These are phyloP conservation scores for Leccinum disarticulatum DNA, from an alignment of 768 basidiomycete species.

Conservation along the genomic window DNA sequence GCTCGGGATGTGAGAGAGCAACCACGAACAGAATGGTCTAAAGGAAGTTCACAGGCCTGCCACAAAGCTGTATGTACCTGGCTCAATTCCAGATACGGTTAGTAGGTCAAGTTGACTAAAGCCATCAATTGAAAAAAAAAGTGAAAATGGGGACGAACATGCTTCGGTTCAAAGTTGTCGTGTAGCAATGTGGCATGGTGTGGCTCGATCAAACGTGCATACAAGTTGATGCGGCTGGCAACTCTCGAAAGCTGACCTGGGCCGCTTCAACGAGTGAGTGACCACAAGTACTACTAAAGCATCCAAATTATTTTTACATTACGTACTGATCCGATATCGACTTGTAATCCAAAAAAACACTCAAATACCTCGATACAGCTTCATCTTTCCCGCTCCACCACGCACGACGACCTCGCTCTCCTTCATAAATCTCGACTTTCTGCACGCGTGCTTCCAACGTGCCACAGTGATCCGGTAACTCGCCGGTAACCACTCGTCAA, in stretches of 20 bases:
- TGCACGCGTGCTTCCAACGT: conserved; percentile 16
- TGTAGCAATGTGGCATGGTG: no score
- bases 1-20: neutral
- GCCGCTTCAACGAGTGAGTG: no score
- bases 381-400: conserved; percentile 27
- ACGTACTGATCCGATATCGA: neutral
- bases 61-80: neutral
- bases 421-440: conserved; percentile 1
- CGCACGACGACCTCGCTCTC: conserved; percentile 2
- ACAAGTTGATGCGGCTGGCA: no score
- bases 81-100: neutral
- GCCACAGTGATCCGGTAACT: conserved; percentile 17
- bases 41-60: neutral
- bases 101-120: neutral
- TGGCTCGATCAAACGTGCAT: no score
- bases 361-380: conserved; percentile 20
- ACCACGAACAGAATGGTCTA: neutral
- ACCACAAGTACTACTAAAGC: no score
- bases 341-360: neutral
- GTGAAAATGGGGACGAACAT: neutral
- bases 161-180: no score
- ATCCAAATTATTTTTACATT: neutral
- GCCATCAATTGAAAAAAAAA: neutral
- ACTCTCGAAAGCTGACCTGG: no score
- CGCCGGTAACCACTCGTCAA: conserved; percentile 27